Evolutionary conservation across 2,329 filamentous ascomycete species (phyloP).

Genomic region (Diplocarpon mali): DNA sequence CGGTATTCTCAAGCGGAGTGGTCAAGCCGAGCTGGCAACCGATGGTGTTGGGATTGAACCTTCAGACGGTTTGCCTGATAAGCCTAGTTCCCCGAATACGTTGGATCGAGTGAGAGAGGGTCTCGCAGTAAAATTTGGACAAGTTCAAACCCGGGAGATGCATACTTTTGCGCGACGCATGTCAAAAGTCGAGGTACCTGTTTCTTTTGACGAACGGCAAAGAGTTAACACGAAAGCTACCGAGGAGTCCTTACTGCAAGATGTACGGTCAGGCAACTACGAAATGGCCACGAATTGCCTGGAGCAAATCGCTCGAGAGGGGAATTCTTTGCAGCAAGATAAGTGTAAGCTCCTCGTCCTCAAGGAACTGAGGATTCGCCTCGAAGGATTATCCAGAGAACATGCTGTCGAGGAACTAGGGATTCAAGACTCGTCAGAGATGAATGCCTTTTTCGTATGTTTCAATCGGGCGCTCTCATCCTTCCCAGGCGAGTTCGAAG

Average conservation of each 20-base stretch:
- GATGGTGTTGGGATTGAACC: slow-evolving; percentile 6
- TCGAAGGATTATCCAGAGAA: slow-evolving; percentile 26
- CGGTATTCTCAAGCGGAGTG: slow-evolving; percentile 22
- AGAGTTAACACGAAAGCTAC: slow-evolving; percentile 5
- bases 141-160: slow-evolving; percentile 9
- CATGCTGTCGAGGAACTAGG: slow-evolving; percentile 29
- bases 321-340: slow-evolving; percentile 11
- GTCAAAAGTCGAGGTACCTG: background rate
- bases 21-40: slow-evolving; percentile 27
- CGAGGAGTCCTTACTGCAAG: slow-evolving; percentile 6
- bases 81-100: background rate
- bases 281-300: slow-evolving; percentile 10
- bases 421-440: slow-evolving; percentile 28
- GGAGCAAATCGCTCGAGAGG: slow-evolving; percentile 3
- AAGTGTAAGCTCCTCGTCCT: slow-evolving; percentile 17
- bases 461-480: slow-evolving; percentile 28
- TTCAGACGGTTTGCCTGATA: background rate
- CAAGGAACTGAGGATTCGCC: slow-evolving; percentile 12
- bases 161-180: slow-evolving; percentile 10
- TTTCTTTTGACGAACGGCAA: slow-evolving; percentile 1
- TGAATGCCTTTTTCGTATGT: slow-evolving; percentile 32
- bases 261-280: slow-evolving; percentile 14
- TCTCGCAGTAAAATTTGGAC: background rate
- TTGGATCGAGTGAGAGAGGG: background rate
- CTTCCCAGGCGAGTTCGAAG: slow-evolving; percentile 25